These are phyloP conservation scores for Pseudocohnilembus persalinus DNA, from an alignment of 169 alveolate species.

Conservation along the genomic window DNA sequence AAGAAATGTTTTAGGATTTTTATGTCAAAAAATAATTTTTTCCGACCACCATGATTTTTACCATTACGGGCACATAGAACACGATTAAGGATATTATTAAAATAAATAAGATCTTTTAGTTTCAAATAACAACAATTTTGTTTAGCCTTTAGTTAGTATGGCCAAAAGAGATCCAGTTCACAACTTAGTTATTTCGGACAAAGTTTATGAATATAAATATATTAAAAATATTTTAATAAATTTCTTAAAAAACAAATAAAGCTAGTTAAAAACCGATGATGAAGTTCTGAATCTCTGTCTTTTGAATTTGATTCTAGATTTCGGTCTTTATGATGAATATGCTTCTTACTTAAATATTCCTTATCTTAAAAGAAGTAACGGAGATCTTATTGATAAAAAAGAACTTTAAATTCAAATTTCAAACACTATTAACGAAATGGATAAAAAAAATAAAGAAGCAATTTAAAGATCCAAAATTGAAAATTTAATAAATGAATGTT, in stretches of 20 bases:
- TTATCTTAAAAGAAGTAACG: background rate
- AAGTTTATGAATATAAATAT: background rate
- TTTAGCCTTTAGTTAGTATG: background rate
- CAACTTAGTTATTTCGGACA: background rate
- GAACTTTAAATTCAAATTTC: background rate
- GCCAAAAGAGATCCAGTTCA: background rate
- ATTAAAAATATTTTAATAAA: background rate
- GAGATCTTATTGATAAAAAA: background rate
- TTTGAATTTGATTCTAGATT: background rate
- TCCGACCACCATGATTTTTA: background rate
- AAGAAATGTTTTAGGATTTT: background rate
- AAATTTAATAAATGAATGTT: background rate
- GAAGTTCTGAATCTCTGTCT: background rate
- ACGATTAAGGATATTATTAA: background rate
- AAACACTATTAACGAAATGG: background rate
- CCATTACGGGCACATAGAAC: slow-evolving; percentile 2
- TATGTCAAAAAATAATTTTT: slow-evolving; percentile 4
- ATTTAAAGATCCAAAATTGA: background rate
- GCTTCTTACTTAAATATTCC: background rate
- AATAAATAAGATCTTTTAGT: slow-evolving; percentile 1
- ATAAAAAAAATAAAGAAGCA: slow-evolving; percentile 5
- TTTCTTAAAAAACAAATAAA: background rate
- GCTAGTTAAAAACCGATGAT: background rate
- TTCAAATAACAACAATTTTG: background rate
- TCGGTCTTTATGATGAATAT: background rate